phyloP scores from a whole-genome alignment of 2,329 filamentous ascomycete genomes.

The Macrophomina pseudophaseolina region DNA sequence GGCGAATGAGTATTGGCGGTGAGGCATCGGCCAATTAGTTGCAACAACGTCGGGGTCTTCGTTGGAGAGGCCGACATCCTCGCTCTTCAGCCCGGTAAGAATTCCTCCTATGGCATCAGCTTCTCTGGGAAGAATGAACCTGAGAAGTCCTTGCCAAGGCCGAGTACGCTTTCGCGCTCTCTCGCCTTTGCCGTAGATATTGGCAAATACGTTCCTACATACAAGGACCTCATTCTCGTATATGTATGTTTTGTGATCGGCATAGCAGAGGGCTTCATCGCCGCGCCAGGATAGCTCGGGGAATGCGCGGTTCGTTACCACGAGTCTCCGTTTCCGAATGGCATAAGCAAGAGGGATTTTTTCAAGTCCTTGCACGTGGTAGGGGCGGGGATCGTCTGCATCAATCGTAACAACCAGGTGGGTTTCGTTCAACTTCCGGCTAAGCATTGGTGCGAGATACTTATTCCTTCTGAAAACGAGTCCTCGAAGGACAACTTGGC shows the following conservation, averaged over 20 bases:
- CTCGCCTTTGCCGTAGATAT: not conserved
- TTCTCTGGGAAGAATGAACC: not conserved
- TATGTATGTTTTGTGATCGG: not conserved
- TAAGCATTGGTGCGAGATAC: not conserved
- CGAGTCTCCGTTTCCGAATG: not conserved
- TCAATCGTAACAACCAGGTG: not conserved
- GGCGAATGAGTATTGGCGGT: conserved; percentile 64
- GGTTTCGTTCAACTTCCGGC: not conserved
- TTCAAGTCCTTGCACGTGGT: not conserved
- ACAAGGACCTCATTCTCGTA: not conserved
- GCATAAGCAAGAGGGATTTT: not conserved
- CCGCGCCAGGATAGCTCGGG: not conserved
- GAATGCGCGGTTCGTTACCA: not conserved
- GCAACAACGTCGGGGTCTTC: not conserved
- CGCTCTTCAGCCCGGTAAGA: not conserved
- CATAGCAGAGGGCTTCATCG: not conserved
- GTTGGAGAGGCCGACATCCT: not conserved
- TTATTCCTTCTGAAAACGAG: not conserved
- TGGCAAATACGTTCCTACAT: not conserved
- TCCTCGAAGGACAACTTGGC: not conserved
- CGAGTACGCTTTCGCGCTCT: not conserved
- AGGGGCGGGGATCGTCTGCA: not conserved
- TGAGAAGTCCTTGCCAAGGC: not conserved
- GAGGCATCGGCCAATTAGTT: too few relatives aligned
- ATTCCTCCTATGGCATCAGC: not conserved